Base-by-base conservation (phyloP, 805 yeast species). In the Candida easanensis region DNA sequence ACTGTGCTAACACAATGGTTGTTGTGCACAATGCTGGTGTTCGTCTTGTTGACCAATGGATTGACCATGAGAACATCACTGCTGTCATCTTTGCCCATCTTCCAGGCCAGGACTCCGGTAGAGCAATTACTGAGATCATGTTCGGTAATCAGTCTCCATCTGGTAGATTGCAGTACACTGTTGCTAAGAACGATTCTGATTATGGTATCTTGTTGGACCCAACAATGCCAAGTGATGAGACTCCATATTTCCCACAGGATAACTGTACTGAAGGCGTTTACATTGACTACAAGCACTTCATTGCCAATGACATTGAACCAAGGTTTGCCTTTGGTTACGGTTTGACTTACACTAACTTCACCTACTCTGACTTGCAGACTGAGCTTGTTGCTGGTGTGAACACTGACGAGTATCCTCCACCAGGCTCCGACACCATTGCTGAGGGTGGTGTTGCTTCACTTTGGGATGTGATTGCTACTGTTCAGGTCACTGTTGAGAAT, bases 251-350 rank as follows among this genome's bases (percentile, higher is more conserved):
- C 10, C 43, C 47, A 26, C 64, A 66, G 18, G 63, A 60, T 41
- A 61, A 56, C 46, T 41, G 36, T 40, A 25, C 44, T 19, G 44
- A 41, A 30, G 44, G 44, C 22, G 40, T 41, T 7, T 74, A 67
- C 49, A 71, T 72, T 42, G 85, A 77, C 58, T 80, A 80, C 64
- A 62, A 75, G 44, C 72, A 73, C 53, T 79, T 77, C 59, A 80
- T 76, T 51, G 68, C 72, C 57, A 64, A 73, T 45, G 65, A 71
- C 45, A 70, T 76, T 33, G 65, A 63, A 43, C 82, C 82, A n/a
- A 56, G 82, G 41, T 80, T 59, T 53, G 82, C 76, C 45, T 80
- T 80, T 54, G 85, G 84, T 11, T 77, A 56, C 60, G 85, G 85
- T 9, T 60, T 79, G 40, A 73, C 82, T 2, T 79, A 77, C 58